Evolutionary conservation across 441 rosid genomes (phyloP).

Genomic region (Erodium texanum): DNA sequence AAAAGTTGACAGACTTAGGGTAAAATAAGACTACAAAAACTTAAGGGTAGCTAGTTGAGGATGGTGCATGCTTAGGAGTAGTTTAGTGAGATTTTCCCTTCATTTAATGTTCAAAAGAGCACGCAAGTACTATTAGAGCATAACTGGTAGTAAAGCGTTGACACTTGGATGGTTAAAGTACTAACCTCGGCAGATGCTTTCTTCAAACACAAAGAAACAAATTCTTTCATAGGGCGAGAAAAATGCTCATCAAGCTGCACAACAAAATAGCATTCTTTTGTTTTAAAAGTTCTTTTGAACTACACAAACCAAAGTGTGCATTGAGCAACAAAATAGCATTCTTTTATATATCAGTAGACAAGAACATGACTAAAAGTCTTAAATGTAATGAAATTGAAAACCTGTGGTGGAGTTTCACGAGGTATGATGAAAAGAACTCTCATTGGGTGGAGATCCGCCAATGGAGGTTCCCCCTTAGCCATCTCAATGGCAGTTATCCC

Average conservation of each 20-base stretch:
- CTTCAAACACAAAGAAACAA: constrained; percentile 88
- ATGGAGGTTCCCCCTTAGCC: constrained; percentile 99
- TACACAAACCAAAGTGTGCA: constrained; percentile 11
- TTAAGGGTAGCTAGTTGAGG: no score
- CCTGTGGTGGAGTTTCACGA: constrained; percentile 99
- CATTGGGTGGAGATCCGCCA: constrained; percentile 99
- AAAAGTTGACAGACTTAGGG: no score
- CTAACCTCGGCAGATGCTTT: constrained; percentile 83
- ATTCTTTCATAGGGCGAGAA: constrained; percentile 93
- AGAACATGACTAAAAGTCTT: constrained; percentile 18
- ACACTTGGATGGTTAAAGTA: constrained; percentile 9
- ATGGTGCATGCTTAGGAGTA: no score
- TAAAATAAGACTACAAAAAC: no score
- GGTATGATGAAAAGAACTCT: constrained; percentile 99
- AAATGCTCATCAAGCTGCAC: constrained; percentile 97
- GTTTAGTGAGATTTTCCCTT: background rate
- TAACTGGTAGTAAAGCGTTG: background rate
- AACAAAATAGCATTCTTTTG: no score
- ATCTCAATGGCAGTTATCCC: constrained; percentile 98
- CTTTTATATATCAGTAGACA: constrained; percentile 17
- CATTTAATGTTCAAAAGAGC: background rate
- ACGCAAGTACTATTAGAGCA: constrained; percentile 1
- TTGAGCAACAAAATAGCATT: constrained; percentile 13
- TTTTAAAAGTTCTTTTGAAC: constrained; percentile 20
- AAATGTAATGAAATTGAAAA: constrained; percentile 29